Conservation (phyloP, 495 filamentous ascomycete species). For the Rusavskia elegans region DNA sequence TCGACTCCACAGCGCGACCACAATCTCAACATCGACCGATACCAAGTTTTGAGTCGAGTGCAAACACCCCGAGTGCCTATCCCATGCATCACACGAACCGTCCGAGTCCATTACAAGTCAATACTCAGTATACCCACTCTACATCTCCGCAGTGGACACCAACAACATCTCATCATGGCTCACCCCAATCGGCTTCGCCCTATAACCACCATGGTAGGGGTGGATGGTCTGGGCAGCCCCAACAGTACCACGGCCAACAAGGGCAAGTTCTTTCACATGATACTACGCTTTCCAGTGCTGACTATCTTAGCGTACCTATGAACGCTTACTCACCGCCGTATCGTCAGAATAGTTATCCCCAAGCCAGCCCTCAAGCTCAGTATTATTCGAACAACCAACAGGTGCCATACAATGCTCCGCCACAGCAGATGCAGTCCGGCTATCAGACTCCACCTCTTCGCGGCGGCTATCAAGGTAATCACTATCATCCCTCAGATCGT, state of each 20-base stretch:
- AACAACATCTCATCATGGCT: slow-evolving; percentile 46
- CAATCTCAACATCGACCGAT: slow-evolving; percentile 26
- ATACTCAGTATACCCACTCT: slow-evolving; percentile 32
- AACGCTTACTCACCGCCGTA: slow-evolving; percentile 34
- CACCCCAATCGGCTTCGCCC: slow-evolving; percentile 51
- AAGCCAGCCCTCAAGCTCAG: slow-evolving; percentile 28
- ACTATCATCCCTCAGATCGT: slow-evolving; percentile 36
- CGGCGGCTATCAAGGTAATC: slow-evolving; percentile 39
- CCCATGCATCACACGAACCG: slow-evolving; percentile 22
- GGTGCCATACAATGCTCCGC: slow-evolving; percentile 32
- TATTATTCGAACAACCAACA: slow-evolving; percentile 42
- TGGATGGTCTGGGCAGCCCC: slow-evolving; percentile 38
- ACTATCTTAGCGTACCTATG: not conserved
- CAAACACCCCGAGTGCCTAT: slow-evolving; percentile 13
- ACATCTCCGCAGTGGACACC: slow-evolving; percentile 45
- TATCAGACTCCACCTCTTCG: slow-evolving; percentile 33
- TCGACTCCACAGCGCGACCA: slow-evolving; percentile 11
- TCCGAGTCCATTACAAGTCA: slow-evolving; percentile 21
- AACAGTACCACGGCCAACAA: slow-evolving; percentile 41
- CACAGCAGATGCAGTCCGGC: slow-evolving; percentile 32
- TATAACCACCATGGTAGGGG: slow-evolving; percentile 37
- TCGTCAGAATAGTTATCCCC: slow-evolving; percentile 31
- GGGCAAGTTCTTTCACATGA: slow-evolving; percentile 29
- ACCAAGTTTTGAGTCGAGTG: slow-evolving; percentile 21
- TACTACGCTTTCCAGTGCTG: not conserved